Base-by-base conservation (phyloP, 1,139 yeast genomes). In the Protomyces pachydermus region DNA sequence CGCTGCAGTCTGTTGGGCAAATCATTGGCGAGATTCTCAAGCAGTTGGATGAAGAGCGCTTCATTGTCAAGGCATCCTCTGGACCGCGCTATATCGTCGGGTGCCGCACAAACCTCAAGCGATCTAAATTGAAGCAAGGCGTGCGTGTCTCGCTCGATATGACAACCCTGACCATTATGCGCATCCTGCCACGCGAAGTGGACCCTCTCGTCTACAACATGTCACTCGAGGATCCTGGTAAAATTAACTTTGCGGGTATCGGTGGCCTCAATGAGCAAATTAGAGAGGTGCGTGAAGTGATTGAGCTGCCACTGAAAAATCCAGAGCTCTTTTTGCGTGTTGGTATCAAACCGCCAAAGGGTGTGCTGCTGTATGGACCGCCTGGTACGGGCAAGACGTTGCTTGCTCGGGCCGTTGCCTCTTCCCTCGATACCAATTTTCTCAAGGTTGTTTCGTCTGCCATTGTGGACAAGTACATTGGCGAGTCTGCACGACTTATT, bases 11-110 rank as follows among this genome's bases (percentile, higher is more conserved):
- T 68, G 96, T 95, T 68, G 99, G 99, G 3, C 99, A 95, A 77
- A 86, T 95, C 73, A 88, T 95, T 70, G 99, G 99, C 61, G 98
- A 95, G 76, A 96, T 95, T 32, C 83, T 95, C 78, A 95, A 95
- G 76, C 97, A 91, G 76, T 80, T 95, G 73, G 97, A 91, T 69
- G 97, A 90, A 62, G 98, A 95, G 74, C 81, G 97, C 71, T 93
- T 87, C 74, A 95, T 95, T 70, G 98, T 95, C 58, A 95, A 95
- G 78, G 98, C 98, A 1, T 88, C 96, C 5, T 86, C 93, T 62
- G 99, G 99, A 2, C 99, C 99, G 48, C 84, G 99, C 72, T 95
- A 95, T 74, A 93, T 95, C 72, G 98, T 95, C 64, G 98, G 98
- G 56, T 95, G 97, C 76, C 85, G 98, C 73, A 91, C 91, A 75